A percentile compares a stretch with the other conserved stretches of the same genome.
These are phyloP conservation scores for Ascochyta rabiei DNA, from an alignment of 2,329 filamentous ascomycete species.

Conservation along the genomic window DNA sequence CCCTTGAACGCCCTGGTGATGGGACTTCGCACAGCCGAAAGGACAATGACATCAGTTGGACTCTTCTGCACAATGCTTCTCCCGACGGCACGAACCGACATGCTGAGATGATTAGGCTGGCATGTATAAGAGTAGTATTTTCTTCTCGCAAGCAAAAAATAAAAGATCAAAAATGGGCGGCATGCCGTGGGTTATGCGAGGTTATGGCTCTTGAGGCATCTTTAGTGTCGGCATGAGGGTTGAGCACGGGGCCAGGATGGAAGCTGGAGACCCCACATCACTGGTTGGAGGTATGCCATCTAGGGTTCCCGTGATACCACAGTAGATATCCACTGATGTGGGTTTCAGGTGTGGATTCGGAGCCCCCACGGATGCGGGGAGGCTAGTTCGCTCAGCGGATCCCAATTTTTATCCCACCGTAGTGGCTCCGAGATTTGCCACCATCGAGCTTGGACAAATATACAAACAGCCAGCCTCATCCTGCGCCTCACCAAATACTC, in stretches of 20 bases:
- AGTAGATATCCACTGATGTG: neutral
- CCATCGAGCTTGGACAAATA: too few relatives aligned
- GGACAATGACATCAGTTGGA: slow-evolving; percentile 94
- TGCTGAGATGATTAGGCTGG: neutral
- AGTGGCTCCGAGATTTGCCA: neutral
- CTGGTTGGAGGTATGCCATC: neutral
- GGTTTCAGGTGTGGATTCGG: neutral
- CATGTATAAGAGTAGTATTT: too few relatives aligned
- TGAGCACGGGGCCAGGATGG: neutral
- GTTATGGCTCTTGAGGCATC: too few relatives aligned
- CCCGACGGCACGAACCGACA: neutral
- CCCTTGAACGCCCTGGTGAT: slow-evolving; percentile 88
- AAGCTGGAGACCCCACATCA: neutral
- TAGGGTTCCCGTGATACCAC: neutral
- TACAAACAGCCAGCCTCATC: too few relatives aligned
- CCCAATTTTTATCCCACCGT: neutral
- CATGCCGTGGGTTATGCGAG: too few relatives aligned
- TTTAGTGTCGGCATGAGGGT: neutral
- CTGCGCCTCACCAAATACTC: neutral
- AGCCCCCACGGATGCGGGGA: slow-evolving; percentile 1
- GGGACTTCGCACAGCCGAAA: slow-evolving; percentile 84
- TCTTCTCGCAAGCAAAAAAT: too few relatives aligned
- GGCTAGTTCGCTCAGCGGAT: neutral
- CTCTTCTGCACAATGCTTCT: slow-evolving; percentile 71
- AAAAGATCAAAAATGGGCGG: too few relatives aligned